Evolutionary conservation across 2,329 filamentous ascomycete species (phyloP), one percentile per base, ranked within the genome.

Genomic region (Monosporascus sp.): DNA sequence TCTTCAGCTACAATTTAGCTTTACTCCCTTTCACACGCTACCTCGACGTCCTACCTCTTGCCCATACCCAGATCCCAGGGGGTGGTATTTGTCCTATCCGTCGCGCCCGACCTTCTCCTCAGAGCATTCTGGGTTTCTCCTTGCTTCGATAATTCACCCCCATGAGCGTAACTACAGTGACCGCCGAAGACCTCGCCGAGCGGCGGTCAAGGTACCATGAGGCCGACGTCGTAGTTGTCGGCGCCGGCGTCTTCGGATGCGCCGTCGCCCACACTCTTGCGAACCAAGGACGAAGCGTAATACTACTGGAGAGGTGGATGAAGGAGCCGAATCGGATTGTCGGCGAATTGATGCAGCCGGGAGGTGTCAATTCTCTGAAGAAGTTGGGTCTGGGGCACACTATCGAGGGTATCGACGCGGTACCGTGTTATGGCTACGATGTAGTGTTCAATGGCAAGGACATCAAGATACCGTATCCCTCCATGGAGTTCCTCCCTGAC

Each of bases 251-350:
- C 54, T 84, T 96, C 58, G 94, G 94, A 41, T 96, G 91, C 70
- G 90, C 92, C 20, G 78, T 91, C 22, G 93, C 94, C 19, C 88
- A 86, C 59, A 85, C 93, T 22, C 80, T 97, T 46, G 92, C 89
- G 55, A 86, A 88, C 63, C 94, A 97, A 74, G 92, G 91, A 51
- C 85, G 94, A 58, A 95, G 89, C 69, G 92, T 99, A 26, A 81
- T 97, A 26, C 77, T 99, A 50, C 83, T 99, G 49, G 94, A 99
- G 76, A 83, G 84, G 65, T 95, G 85, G 73, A 78, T 97, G 73
- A 91, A 91, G 72, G 88, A 97, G 76, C 94, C 94, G 20, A 88
- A 97, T 74, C 86, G 94, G 59, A 99, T 99, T 61, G 91, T 99
- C 48, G 94, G 94, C 63, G 94, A 99, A 75, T 76, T 99, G 59